Base-by-base conservation (phyloP, 129 eudicot species). In the Erigeron canadensis region DNA sequence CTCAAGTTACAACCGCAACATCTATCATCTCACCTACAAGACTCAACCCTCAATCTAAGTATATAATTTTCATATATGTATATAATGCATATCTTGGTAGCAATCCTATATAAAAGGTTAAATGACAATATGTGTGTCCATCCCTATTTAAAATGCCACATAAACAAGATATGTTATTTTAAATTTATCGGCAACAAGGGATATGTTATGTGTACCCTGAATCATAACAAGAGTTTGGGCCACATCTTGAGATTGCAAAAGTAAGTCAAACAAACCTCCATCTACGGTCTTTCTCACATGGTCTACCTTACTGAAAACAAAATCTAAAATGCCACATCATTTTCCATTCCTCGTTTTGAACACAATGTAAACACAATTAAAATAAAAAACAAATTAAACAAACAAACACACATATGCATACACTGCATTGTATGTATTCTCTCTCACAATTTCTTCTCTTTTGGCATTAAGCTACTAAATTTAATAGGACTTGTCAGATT, bases 391-490 rank as follows among this genome's bases (percentile, higher is more conserved):
- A 76, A 67, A 45, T n/a, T 11, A 50, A 50, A 13, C 9, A 50
- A n/a, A 50, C 56, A 4, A 1, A 47, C 4, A 2, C 23, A 19
- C 39, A 63, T 61, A 17, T 65, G 64, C 63, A 72, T 63, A 69
- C 84, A 74, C 53, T 67, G 66, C 80, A 63, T 67, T 79, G 74
- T 16, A 68, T 56, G 65, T 55, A 38, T 50, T 51, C 76, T 74
- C 80, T 74, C 76, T 80, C 79, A 67, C 45, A 72, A 62, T 76
- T 69, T 43, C 84, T 80, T 69, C 84, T 75, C 68, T 75, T 80
- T 75, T 80, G 80, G 84, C 80, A 74, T 76, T 80, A 80, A 62
- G 50, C 76, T 70, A 42, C 13, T 54, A 13, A 19, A 59, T 59
- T 59, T 75, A 54, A 51, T 62, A 77, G 8, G 21, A 22, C 64